Evolutionary conservation across 805 yeast species (phyloP).

Genomic region (Wickerhamiella kazuoi): DNA sequence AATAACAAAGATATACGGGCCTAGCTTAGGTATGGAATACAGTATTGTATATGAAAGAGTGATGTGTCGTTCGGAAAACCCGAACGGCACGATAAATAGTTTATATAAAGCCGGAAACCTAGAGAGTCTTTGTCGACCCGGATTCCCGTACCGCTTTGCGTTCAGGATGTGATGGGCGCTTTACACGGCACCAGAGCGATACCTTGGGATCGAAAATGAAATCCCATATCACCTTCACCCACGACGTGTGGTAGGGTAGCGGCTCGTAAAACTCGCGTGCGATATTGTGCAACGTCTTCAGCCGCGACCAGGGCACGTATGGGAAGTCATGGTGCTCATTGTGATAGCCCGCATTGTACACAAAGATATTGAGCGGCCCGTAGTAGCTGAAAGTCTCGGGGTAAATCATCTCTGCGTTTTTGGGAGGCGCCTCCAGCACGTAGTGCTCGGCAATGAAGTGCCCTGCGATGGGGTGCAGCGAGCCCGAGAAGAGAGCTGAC

Average conservation of each 20-base stretch:
- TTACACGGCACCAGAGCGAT: constrained; percentile 64
- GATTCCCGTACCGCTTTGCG: constrained; percentile 5
- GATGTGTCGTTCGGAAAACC: no score
- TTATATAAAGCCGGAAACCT: background rate
- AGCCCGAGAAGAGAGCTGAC: constrained; percentile 76
- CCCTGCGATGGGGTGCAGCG: constrained; percentile 86
- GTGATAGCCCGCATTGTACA: constrained; percentile 90
- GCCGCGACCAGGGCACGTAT: constrained; percentile 72
- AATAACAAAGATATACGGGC: no score
- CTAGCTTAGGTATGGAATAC: no score
- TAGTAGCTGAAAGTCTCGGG: constrained; percentile 82
- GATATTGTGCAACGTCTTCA: constrained; percentile 43
- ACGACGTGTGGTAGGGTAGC: constrained; percentile 56
- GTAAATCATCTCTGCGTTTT: constrained; percentile 11
- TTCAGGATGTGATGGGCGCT: constrained; percentile 25
- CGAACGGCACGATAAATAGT: background rate
- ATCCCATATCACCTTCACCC: constrained; percentile 61
- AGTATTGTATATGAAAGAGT: no score
- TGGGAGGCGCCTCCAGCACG: constrained; percentile 29
- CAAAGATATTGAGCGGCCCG: constrained; percentile 56
- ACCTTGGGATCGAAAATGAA: constrained; percentile 54
- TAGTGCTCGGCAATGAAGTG: constrained; percentile 94
- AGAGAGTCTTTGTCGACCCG: no score
- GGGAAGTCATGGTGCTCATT: constrained; percentile 96
- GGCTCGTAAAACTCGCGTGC: constrained; percentile 73